A percentile compares a stretch with the other conserved stretches of the same genome.
Evolutionary conservation across 1,284 basidiomycete species (phyloP).

Genomic region (Leucoagaricus sp.): DNA sequence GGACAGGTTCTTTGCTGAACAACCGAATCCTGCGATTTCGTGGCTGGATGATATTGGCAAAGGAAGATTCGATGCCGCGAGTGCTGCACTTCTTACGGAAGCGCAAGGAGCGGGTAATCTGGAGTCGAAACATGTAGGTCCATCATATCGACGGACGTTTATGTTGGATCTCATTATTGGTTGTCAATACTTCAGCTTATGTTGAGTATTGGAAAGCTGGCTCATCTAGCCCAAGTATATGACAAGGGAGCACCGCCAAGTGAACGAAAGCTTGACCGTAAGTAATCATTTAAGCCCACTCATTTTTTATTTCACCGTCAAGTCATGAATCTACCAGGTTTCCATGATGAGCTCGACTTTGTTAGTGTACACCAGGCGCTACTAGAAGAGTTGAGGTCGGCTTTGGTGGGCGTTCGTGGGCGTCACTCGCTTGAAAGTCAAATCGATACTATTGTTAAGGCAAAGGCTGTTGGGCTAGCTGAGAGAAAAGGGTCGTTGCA

Average conservation of each 20-base stretch:
- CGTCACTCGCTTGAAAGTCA: constrained; percentile 69
- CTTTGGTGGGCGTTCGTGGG: constrained; percentile 47
- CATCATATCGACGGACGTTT: background rate
- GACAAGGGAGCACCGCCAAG: constrained; percentile 51
- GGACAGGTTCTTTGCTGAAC: constrained; percentile 72
- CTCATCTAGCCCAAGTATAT: constrained; percentile 76
- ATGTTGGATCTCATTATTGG: background rate
- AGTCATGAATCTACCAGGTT: constrained; percentile 40
- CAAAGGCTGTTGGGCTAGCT: constrained; percentile 51
- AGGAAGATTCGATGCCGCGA: constrained; percentile 66
- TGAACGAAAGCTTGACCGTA: constrained; percentile 58
- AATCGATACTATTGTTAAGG: constrained; percentile 58
- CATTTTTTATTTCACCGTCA: background rate
- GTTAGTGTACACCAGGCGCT: constrained; percentile 72
- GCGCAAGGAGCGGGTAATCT: constrained; percentile 60
- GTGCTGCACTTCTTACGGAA: constrained; percentile 63
- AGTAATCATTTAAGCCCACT: constrained; percentile 15
- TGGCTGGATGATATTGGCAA: constrained; percentile 92
- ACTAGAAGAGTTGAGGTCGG: constrained; percentile 56
- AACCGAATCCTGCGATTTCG: constrained; percentile 67
- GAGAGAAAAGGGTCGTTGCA: constrained; percentile 46
- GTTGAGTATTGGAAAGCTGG: constrained; percentile 89
- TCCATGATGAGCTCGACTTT: constrained; percentile 76
- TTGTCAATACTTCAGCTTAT: constrained; percentile 58
- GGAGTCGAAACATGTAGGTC: constrained; percentile 71